Conservation (phyloP, 2,329 filamentous ascomycete genomes). For the Cyclaneusma minus region DNA sequence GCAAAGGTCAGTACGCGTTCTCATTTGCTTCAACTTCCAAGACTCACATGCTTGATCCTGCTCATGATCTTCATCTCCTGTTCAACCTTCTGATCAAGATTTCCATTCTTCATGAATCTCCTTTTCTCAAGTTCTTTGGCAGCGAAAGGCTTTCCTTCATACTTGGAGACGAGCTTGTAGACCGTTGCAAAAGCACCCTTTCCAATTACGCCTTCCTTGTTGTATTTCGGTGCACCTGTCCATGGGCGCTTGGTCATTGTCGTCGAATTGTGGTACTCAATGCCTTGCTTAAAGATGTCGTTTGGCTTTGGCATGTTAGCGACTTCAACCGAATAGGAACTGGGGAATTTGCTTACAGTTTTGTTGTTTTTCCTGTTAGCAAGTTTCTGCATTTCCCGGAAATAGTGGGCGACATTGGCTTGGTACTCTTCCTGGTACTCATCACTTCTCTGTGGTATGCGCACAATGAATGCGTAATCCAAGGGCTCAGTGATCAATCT, state of each 20-base stretch:
- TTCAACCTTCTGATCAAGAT: constrained; percentile 80
- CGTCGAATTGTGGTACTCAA: no score
- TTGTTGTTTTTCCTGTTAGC: no score
- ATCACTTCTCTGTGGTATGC: constrained; percentile 64
- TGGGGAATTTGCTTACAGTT: no score
- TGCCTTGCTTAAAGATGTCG: no score
- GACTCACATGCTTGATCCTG: constrained; percentile 61
- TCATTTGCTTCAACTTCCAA: constrained; percentile 56
- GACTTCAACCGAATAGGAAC: no score
- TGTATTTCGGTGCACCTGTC: constrained; percentile 75
- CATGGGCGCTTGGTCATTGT: no score
- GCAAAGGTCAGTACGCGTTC: constrained; percentile 18
- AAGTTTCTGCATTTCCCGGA: no score
- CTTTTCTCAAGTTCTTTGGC: constrained; percentile 93
- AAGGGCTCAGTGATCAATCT: constrained; percentile 15
- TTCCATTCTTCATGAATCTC: constrained; percentile 81
- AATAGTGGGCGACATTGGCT: constrained; percentile 53
- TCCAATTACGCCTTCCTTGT: constrained; percentile 66
- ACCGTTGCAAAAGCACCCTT: constrained; percentile 93
- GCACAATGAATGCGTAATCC: constrained; percentile 63
- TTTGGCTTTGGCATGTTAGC: no score
- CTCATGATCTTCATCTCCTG: constrained; percentile 98
- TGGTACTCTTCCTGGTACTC: constrained; percentile 48
- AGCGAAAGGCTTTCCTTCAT: constrained; percentile 68
- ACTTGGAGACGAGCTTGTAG: constrained; percentile 76